These are phyloP conservation scores for Penicillium nucicola DNA, from an alignment of 495 filamentous ascomycete genomes.

Conservation along the genomic window DNA sequence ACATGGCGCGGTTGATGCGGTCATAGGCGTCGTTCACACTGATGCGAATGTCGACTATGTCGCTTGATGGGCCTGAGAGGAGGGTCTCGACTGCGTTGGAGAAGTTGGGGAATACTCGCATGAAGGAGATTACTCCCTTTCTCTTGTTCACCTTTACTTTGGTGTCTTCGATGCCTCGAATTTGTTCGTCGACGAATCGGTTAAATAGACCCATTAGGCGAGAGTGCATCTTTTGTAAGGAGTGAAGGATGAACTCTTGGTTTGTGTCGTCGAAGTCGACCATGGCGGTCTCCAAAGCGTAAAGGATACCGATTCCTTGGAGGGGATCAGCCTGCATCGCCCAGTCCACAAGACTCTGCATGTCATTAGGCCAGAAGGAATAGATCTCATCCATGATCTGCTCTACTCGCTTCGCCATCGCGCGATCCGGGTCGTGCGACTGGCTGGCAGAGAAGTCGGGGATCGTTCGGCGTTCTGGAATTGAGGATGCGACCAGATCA, in stretches of 20 bases:
- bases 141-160: conserved; percentile 99
- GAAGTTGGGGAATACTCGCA: conserved; percentile 88
- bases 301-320: conserved; percentile 88
- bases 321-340: conserved; percentile 73
- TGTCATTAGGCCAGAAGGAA: conserved; percentile 71
- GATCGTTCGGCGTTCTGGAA: conserved; percentile 63
- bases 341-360: conserved; percentile 85
- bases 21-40: conserved; percentile 84
- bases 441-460: conserved; percentile 68
- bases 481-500: conserved; percentile 64
- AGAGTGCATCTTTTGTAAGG: conserved; percentile 74
- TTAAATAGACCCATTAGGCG: conserved; percentile 73
- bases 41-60: conserved; percentile 62
- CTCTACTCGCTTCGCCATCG: conserved; percentile 72
- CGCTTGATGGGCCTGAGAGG: conserved; percentile 53
- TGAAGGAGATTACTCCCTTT: conserved; percentile 92
- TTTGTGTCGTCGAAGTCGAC: conserved; percentile 77
- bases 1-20: conserved; percentile 92
- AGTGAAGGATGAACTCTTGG: conserved; percentile 82
- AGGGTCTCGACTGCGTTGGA: conserved; percentile 76
- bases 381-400: conserved; percentile 86
- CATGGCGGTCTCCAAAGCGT: conserved; percentile 73
- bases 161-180: conserved; percentile 95
- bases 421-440: conserved; percentile 79
- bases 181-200: conserved; percentile 90